A percentile compares a stretch with the other conserved stretches of the same genome.
These are phyloP conservation scores for Rhytidiadelphus loreus DNA, from an alignment of 225 moss, liverwort and hornwort species.

Conservation along the genomic window DNA sequence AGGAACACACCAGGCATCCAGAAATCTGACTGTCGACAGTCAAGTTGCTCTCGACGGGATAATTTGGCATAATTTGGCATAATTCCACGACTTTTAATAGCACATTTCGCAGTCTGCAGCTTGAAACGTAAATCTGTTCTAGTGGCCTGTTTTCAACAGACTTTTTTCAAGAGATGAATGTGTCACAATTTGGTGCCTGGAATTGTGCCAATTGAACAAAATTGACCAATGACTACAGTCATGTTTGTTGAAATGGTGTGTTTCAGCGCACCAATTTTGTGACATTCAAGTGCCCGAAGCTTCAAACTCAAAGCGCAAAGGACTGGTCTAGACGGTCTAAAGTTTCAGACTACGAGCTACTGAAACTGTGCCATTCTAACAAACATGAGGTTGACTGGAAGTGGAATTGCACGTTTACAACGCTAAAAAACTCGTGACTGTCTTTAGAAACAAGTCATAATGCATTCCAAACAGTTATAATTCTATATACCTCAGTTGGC, in stretches of 20 bases:
- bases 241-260: neutral
- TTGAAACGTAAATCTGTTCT: neutral
- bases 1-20: neutral
- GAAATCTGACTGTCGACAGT: neutral
- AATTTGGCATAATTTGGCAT: neutral
- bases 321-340: neutral
- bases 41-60: neutral
- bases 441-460: neutral
- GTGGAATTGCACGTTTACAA: neutral
- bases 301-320: neutral
- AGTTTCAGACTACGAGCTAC: neutral
- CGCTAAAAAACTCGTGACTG: neutral
- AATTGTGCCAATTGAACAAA: neutral
- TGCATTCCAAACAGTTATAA: neutral
- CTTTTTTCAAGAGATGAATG: too few species aligned
- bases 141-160: too few species aligned
- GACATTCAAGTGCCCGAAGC: neutral
- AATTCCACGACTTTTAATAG: neutral
- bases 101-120: neutral
- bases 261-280: neutral
- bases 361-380: neutral
- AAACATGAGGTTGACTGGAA: neutral
- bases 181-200: neutral
- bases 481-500: neutral
- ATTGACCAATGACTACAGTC: neutral